Base-by-base conservation (phyloP, 2,329 filamentous ascomycete species). In the Penicillium nordicum region DNA sequence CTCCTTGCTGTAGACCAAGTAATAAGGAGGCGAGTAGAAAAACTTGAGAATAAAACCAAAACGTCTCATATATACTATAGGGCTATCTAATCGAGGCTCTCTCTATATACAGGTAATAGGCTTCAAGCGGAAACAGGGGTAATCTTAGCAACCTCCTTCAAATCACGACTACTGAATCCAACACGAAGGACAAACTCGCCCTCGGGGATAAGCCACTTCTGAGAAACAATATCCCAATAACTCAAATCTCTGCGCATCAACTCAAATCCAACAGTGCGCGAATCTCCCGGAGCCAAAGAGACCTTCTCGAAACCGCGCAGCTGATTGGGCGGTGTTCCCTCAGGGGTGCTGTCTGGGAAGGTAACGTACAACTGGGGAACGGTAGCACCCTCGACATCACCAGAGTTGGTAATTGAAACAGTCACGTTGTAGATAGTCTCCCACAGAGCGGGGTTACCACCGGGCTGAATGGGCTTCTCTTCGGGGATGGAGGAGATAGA, bases 331-430 rank as follows among this genome's bases (percentile, higher is more conserved):
- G 79, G 80, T 1, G 58, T 61, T 72, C 59, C 59, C 27, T 53
- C 27, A 5, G 50, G 50, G 3, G 50, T 40, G 36, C 34, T 47
- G 10, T 58, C 58, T 7, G 57, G 63, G 58, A 61, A 61, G 12
- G 41, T 50, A 74, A 68, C 54, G 18, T 69, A 69, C 3, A 69
- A 51, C 79, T 94, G 90, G 0, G 86, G 81, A 1, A 94, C 81
- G 69, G 91, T 89, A 37, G 90, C 88, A n/a, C 88, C 88, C 2
- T 73, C 79, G 0, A 85, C 65, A 0, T 73, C 67, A 46, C 90
- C 90, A 2, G 83, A 90, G 80, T 95, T 95, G 62, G 81, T 87
- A 60, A 94, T 80, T 21, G 82, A 84, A 0, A 86, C 88, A 0
- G 83, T 83, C 21, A 64, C 55, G 3, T 59, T 58, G 45, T 64